These are phyloP conservation scores for Quercus alba DNA, from an alignment of 306 rosid genomes.

Conservation along the genomic window DNA sequence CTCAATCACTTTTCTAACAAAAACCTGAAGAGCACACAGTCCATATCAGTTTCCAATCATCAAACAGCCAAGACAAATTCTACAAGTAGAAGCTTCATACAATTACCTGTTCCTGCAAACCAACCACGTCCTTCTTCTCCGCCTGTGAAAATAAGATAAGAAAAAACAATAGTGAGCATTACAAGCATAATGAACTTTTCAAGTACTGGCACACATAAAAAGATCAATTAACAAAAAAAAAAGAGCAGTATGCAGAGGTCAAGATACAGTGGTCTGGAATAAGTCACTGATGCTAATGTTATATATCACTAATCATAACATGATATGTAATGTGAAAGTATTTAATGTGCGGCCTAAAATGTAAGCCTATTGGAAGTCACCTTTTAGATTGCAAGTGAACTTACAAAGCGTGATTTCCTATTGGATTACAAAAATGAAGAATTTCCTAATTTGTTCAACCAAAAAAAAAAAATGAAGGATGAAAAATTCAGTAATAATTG, in stretches of 20 bases:
- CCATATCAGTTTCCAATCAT: constrained; percentile 26
- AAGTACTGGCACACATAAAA: neutral
- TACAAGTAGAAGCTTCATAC: neutral
- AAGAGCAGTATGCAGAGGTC: neutral
- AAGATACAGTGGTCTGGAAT: neutral
- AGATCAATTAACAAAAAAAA: neutral
- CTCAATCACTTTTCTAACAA: constrained; percentile 56
- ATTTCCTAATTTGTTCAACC: no score
- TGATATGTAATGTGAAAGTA: neutral
- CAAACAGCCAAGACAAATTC: neutral
- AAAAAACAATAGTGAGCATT: constrained; percentile 23
- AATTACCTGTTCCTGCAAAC: constrained; percentile 60
- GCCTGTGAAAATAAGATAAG: constrained; percentile 53
- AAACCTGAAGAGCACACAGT: constrained; percentile 43
- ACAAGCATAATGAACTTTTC: constrained; percentile 13
- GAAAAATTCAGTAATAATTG: neutral
- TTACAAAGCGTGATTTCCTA: neutral
- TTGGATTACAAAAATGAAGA: neutral
- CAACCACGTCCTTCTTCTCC: constrained; percentile 73
- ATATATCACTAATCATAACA: neutral
- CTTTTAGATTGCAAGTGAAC: neutral
- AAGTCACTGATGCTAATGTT: neutral
- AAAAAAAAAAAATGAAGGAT: constrained; percentile 11
- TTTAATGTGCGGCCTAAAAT: neutral
- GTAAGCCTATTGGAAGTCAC: neutral